Percentiles rank a stretch among this genome's conserved stretches.
phyloP scores from a whole-genome alignment of 2,329 filamentous ascomycete genomes.

The Ciborinia camelliae region DNA sequence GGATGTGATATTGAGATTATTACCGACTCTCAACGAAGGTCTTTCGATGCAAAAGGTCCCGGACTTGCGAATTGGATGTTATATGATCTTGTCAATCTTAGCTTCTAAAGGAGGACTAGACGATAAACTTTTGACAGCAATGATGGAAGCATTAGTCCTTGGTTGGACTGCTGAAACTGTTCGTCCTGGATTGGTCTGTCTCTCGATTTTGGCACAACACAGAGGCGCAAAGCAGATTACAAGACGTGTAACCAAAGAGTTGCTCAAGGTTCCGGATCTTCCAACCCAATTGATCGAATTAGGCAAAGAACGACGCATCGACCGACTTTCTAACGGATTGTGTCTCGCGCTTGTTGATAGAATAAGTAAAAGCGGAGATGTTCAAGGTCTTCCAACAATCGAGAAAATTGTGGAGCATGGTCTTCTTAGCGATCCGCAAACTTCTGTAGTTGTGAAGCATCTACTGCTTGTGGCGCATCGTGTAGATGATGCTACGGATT shows the following conservation, averaged over 20 bases:
- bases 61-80: constrained; percentile 80
- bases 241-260: constrained; percentile 63
- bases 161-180: constrained; percentile 75
- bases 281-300: constrained; percentile 58
- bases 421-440: constrained; percentile 61
- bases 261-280: constrained; percentile 62
- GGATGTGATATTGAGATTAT: constrained; percentile 65
- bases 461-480: constrained; percentile 59
- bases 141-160: constrained; percentile 84
- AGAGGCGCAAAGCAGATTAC: constrained; percentile 68
- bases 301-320: constrained; percentile 61
- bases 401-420: constrained; percentile 58
- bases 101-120: constrained; percentile 77
- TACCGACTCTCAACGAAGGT: constrained; percentile 71
- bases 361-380: constrained; percentile 57
- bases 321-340: constrained; percentile 70
- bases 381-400: constrained; percentile 55
- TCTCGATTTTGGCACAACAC: constrained; percentile 79
- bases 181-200: constrained; percentile 70
- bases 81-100: constrained; percentile 85
- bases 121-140: constrained; percentile 73
- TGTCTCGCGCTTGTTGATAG: constrained; percentile 62
- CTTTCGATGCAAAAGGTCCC: constrained; percentile 72
- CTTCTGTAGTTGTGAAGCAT: constrained; percentile 62
- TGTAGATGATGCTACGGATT: constrained; percentile 53